phyloP scores from a whole-genome alignment of 2,329 filamentous ascomycete genomes.

The Colletotrichum gigasporum region DNA sequence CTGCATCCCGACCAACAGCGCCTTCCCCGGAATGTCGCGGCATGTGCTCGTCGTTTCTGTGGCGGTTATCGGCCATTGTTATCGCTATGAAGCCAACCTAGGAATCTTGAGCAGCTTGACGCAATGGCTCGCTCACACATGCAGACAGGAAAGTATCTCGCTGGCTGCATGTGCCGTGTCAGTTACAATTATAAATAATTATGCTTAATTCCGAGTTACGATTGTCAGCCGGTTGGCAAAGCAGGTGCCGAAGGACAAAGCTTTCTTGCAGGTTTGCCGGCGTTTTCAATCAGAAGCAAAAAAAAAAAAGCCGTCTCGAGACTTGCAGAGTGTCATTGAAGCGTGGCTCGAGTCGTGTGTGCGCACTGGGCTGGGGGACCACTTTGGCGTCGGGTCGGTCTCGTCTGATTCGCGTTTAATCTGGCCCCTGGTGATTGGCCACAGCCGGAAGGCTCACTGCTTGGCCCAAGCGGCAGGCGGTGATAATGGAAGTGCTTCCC shows the following conservation, averaged over 20 bases:
- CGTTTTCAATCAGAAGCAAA: not conserved
- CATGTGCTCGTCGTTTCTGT: not conserved
- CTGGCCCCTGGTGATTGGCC: slow-evolving; percentile 6
- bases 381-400: slow-evolving; percentile 9
- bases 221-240: not conserved
- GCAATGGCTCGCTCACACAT: not conserved
- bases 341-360: slow-evolving; percentile 5
- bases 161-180: not conserved
- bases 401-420: slow-evolving; percentile 26
- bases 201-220: not conserved
- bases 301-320: not conserved
- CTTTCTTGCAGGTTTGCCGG: not conserved
- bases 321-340: slow-evolving; percentile 12
- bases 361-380: not conserved
- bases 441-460: not conserved
- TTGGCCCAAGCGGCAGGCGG: slow-evolving; percentile 29
- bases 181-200: not conserved
- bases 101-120: not conserved
- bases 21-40: not conserved
- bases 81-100: not conserved
- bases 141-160: not conserved
- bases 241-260: too few relatives aligned
- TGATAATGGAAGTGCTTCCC: slow-evolving; percentile 28
- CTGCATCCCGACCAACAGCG: not conserved
- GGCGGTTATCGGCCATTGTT: not conserved